These are phyloP conservation scores for Calocybe indica DNA, from an alignment of 768 basidiomycete genomes.

Conservation along the genomic window DNA sequence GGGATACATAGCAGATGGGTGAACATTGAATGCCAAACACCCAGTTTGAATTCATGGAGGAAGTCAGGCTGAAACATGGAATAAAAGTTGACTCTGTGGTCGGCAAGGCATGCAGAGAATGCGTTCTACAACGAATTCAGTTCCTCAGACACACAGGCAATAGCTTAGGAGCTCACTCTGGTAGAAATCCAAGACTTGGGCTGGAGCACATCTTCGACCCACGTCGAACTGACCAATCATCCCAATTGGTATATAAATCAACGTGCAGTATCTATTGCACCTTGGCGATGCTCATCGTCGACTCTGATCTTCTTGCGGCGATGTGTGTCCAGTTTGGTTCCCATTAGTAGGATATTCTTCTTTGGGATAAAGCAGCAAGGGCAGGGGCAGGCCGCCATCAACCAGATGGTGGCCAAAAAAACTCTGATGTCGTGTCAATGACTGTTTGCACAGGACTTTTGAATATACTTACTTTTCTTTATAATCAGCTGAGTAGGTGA, in stretches of 20 bases:
- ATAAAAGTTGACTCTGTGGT: constrained; percentile 4
- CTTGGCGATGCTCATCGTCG: constrained; percentile 1
- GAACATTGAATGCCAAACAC: constrained; percentile 25
- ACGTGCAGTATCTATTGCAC: constrained; percentile 11
- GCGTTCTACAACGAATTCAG: constrained; percentile 23
- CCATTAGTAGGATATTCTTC: constrained; percentile 4
- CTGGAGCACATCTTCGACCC: constrained; percentile 20
- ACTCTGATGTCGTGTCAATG: constrained; percentile 7
- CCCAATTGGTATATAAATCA: constrained; percentile 20
- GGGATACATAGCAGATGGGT: constrained; percentile 24
- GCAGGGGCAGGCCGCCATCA: constrained; percentile 14
- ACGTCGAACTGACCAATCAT: constrained; percentile 15
- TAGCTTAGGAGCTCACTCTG: constrained; percentile 11
- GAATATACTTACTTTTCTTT: constrained; percentile 24
- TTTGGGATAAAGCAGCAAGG: constrained; percentile 11
- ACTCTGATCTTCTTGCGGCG: background rate
- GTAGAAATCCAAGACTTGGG: constrained; percentile 23
- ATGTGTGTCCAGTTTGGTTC: constrained; percentile 1
- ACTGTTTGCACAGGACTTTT: constrained; percentile 6
- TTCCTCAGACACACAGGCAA: background rate
- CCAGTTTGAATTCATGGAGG: constrained; percentile 30
- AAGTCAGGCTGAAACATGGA: constrained; percentile 21
- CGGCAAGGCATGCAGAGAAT: constrained; percentile 17
- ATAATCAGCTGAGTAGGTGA: constrained; percentile 30
- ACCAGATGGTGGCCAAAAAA: constrained; percentile 13